phyloP scores from a whole-genome alignment of 2,329 filamentous ascomycete species.

The Calycina herbarum region DNA sequence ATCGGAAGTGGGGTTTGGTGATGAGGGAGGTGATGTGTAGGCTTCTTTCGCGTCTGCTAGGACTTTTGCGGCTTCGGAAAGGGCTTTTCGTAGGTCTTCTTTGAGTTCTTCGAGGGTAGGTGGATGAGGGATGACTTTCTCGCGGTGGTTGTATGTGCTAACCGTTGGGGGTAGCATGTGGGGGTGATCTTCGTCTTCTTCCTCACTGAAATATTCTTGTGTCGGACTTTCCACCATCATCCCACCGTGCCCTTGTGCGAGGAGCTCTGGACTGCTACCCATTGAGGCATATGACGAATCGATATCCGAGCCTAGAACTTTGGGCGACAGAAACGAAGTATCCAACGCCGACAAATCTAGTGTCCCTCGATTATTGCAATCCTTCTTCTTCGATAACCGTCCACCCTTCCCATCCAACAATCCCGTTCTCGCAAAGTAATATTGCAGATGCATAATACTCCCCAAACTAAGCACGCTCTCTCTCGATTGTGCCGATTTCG shows the following conservation, averaged over 20 bases:
- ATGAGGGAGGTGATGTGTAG: constrained; percentile 27
- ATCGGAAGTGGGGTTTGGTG: constrained; percentile 14
- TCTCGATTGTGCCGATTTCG: constrained; percentile 82
- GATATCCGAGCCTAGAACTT: constrained; percentile 47
- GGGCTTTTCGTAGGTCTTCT: constrained; percentile 62
- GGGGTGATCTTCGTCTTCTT: constrained; percentile 57
- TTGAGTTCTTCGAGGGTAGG: constrained; percentile 82
- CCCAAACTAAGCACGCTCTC: constrained; percentile 96
- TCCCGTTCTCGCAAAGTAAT: constrained; percentile 95
- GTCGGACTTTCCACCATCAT: constrained; percentile 41
- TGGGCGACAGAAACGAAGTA: constrained; percentile 44
- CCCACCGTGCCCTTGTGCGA: constrained; percentile 36
- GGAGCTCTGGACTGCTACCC: constrained; percentile 58
- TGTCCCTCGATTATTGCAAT: constrained; percentile 51
- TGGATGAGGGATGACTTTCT: constrained; percentile 78
- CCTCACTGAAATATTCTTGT: constrained; percentile 48
- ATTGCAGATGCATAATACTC: constrained; percentile 95
- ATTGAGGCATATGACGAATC: constrained; percentile 63
- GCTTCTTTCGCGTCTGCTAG: constrained; percentile 57
- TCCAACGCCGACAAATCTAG: constrained; percentile 59
- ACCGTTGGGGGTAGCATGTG: constrained; percentile 94
- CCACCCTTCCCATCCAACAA: constrained; percentile 91
- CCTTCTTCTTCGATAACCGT: constrained; percentile 74
- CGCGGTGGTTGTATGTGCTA: constrained; percentile 88
- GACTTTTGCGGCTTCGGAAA: constrained; percentile 68